A percentile compares a stretch with the other conserved stretches of the same genome.
Conservation (phyloP, 2,329 filamentous ascomycete genomes). For the Pseudogymnoascus sp. region DNA sequence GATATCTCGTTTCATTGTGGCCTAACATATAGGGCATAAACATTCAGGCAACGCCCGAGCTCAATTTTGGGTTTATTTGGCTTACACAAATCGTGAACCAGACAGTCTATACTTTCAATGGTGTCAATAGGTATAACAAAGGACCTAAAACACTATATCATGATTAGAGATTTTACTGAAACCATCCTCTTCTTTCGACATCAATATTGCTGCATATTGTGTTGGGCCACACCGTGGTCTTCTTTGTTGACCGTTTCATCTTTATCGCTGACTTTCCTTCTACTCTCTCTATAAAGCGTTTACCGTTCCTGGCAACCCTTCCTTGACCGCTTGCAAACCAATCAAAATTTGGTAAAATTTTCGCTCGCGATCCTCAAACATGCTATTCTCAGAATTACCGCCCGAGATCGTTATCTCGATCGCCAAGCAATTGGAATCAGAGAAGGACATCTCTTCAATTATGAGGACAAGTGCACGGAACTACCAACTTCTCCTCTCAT, state of each 20-base stretch:
- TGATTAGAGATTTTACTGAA: neutral
- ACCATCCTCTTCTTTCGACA: neutral
- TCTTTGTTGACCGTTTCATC: neutral
- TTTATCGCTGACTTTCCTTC: neutral
- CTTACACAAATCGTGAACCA: no score
- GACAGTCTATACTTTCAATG: no score
- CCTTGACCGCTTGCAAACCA: neutral
- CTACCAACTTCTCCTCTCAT: neutral
- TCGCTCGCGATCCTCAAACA: neutral
- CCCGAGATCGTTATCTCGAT: neutral
- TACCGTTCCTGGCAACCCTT: neutral
- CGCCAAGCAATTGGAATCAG: neutral
- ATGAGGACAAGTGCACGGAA: neutral
- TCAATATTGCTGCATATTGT: neutral
- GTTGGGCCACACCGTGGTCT: neutral
- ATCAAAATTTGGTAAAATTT: neutral
- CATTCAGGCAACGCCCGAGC: no score
- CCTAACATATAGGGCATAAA: neutral
- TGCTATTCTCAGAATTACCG: neutral
- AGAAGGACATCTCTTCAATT: neutral
- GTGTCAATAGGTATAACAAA: neutral
- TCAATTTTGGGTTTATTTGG: no score
- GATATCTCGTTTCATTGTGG: neutral
- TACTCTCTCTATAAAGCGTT: neutral
- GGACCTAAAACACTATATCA: neutral